Base-by-base conservation (phyloP, 768 basidiomycete genomes). In the Phylloporus arenicola region DNA sequence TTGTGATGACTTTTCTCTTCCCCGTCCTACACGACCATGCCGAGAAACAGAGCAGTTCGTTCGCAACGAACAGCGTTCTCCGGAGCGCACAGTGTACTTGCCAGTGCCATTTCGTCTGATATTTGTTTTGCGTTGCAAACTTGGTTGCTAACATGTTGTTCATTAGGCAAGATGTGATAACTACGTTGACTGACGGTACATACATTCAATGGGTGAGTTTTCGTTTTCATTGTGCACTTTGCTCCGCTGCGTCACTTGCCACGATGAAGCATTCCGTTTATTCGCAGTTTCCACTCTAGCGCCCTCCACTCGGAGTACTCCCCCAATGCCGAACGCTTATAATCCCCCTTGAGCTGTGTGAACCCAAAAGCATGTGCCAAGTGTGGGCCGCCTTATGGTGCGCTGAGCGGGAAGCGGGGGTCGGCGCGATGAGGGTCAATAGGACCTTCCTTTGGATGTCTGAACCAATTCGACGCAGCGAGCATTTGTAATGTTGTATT, bases 401-500 rank as follows among this genome's bases (percentile, higher is more conserved):
- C 83, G 86, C 84, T 88, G 82, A 73, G 74, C 74, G 77, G 73
- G 65, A 84, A 75, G 80, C 73, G 79, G 80, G 77, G 84, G 85
- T 85, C 66, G 84, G 74, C 75, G 72, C 72, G 65, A 79, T 88
- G 86, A 75, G 82, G 75, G 85, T 65, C 69, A 59, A 60, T 74
- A 79, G 69, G 75, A 82, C 81, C 86, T 86, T 88, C 85, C 85
- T 84, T 86, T 84, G 86, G 85, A 88, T 88, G 86, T 87, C 86
- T 87, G 86, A 87, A 68, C 70, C 64, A 61, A 69, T 31, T 45
- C 41, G 65, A 59, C 65, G 57, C 59, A 64, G 58, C 63, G 34
- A 43, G 53, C 55, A 45, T 46, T 43, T n/a, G 14, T 45, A 2
- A 4, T 16, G 0, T 47, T 29, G 7, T 42, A 11, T 24, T 1